Evolutionary conservation across 2,329 filamentous ascomycete genomes (phyloP), one percentile per base, ranked within the genome.

Genomic region (Aspergillus ochraceoroseus): DNA sequence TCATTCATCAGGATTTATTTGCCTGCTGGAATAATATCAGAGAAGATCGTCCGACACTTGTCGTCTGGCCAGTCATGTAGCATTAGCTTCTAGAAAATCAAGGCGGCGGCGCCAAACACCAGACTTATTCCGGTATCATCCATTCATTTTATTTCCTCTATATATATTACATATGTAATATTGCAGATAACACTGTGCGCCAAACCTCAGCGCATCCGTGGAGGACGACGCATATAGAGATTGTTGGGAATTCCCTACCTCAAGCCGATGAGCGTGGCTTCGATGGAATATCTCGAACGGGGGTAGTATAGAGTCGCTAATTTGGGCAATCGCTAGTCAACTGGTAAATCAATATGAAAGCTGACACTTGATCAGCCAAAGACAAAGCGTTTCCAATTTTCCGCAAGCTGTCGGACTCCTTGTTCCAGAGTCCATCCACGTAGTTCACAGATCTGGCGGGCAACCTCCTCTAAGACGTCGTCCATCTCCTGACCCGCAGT

Each of bases 401-500:
- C 68, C 0, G 76, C 80, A 43, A 96, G 70, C 41, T 65, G 74
- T 53, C 64, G 68, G 2, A 87, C 75, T 0, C 90, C 90, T 3
- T 87, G 72, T 30, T 83, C 74, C 42, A 95, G 62, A 0, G 64
- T 61, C 90, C 92, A 96, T 1, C 76, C 80, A 52, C 88, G 92
- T 31, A 88, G 71, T 33, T 75, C 64, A 57, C 90, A 95, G 4
- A 96, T 76, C 45, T 75, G 79, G n/a, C 82, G 72, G 40, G 84
- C 79, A 47, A 89, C 83, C 31, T 85, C 76, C 58, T 90, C 85
- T 8, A 98, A 67, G 44, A 79, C 68, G 2, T 69, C 65, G 58
- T 96, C 92, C 85, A 96, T 94, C 35, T 74, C 68, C 1, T 80
- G 72, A 0, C 92, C 92, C 0, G 90, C 92, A 13, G 70, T 76